Base-by-base conservation (phyloP, 75 land plant species). In the Cupressus sempervirens region DNA sequence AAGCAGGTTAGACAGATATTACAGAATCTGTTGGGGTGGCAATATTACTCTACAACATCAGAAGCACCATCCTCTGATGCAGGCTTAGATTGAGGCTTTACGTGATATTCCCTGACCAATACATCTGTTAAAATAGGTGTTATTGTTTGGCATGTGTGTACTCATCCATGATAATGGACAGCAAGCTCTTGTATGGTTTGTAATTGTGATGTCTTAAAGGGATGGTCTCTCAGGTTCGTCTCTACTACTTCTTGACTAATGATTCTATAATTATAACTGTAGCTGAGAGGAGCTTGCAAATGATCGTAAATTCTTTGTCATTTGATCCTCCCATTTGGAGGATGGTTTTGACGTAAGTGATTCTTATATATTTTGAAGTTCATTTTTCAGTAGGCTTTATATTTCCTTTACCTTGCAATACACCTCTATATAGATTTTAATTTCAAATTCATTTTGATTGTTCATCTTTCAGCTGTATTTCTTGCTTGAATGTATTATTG, bases 271-370 rank as follows among this genome's bases (percentile, higher is more conserved):
- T 58, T 70, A 32, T 70, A 70, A 70, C 1, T 72, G 74, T 72
- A 72, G 74, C 74, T 10, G 74, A 72, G 73, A 70, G 74, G 32
- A 72, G 74, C 30, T 72, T 72, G 32, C 3, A 2, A 11, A 72
- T 72, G 74, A 5, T 72, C 11, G n/a, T 72, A 72, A 72, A 72
- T 72, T 72, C 74, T 68, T 30, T 72, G 73, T 70, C 73, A 72
- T 72, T 72, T 72, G 35, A 35, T 30, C 74, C 74, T 72, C 74
- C 74, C 35, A 72, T 72, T 72, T 72, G 74, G 35, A 72, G 35
- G 74, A 72, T 72, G 74, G 12, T 72, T 72, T 72, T 72, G 74
- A 72, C 12, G 67, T 23, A 72, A 72, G 35, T 13, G 15, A 72
- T 72, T 72, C 74, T 10, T 72, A 12, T 72, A 32, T 32, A 72